These are phyloP conservation scores for Anthracocystis walkeri DNA, from an alignment of 1,284 basidiomycete species.

Conservation along the genomic window DNA sequence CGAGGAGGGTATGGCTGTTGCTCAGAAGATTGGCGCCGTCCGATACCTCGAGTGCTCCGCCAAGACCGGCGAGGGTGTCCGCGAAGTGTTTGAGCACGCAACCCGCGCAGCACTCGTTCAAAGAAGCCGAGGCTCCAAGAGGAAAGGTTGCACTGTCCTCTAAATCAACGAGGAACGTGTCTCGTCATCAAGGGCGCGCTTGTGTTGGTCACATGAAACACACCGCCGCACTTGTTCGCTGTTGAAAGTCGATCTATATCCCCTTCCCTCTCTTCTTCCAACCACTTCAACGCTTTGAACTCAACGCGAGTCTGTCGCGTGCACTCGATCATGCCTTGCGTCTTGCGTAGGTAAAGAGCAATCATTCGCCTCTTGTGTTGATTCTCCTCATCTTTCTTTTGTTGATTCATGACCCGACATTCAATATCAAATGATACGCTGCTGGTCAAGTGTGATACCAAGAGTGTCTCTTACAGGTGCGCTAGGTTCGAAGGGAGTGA, in stretches of 20 bases:
- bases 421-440: no score
- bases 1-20: constrained; percentile 79
- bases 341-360: no score
- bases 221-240: constrained; percentile 4
- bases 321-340: no score
- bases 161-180: constrained; percentile 69
- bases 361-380: no score
- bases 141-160: constrained; percentile 74
- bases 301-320: no score
- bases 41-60: constrained; percentile 92
- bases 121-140: constrained; percentile 69
- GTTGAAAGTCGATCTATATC: constrained; percentile 3
- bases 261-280: background rate
- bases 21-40: constrained; percentile 87
- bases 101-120: constrained; percentile 81
- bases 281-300: background rate
- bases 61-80: constrained; percentile 87
- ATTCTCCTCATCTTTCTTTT: no score
- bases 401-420: no score
- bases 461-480: no score
- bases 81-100: constrained; percentile 91
- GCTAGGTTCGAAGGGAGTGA: no score
- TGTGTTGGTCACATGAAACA: background rate
- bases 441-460: no score
- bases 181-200: background rate